These are phyloP conservation scores for Verbena officinalis DNA, from an alignment of 257 asterid genomes.

Conservation along the genomic window DNA sequence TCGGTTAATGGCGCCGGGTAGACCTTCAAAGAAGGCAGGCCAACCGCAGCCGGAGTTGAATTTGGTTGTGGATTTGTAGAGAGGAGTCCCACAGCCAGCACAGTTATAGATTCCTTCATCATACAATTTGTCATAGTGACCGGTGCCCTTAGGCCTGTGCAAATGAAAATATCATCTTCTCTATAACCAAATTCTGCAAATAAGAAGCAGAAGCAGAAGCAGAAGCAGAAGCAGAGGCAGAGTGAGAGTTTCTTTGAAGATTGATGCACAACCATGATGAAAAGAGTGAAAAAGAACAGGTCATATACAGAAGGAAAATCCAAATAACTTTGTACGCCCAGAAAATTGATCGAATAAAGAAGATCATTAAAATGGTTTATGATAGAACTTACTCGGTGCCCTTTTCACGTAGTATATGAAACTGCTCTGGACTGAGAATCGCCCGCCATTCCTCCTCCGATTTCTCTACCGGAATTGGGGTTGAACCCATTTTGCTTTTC, in stretches of 20 bases:
- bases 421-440: conserved; percentile 66
- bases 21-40: conserved; percentile 89
- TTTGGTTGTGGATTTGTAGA: conserved; percentile 76
- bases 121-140: conserved; percentile 74
- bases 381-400: conserved; percentile 62
- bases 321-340: too few relatives aligned
- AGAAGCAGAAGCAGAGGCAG: too few relatives aligned
- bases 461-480: conserved; percentile 38
- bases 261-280: too few relatives aligned
- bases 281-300: too few relatives aligned
- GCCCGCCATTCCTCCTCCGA: conserved; percentile 85
- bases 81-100: conserved; percentile 67
- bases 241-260: too few relatives aligned
- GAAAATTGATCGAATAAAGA: too few relatives aligned
- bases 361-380: neutral
- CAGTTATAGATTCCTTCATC: conserved; percentile 65
- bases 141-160: conserved; percentile 63
- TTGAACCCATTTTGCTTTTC: conserved; percentile 15
- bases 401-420: conserved; percentile 67
- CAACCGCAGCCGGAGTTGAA: conserved; percentile 85
- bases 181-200: too few relatives aligned
- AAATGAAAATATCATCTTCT: neutral
- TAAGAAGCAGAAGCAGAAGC: too few relatives aligned
- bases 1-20: conserved; percentile 65
- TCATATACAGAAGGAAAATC: too few relatives aligned